These are phyloP conservation scores for Aureobasidium sp. DNA, from an alignment of 2,329 filamentous ascomycete genomes.

Conservation along the genomic window DNA sequence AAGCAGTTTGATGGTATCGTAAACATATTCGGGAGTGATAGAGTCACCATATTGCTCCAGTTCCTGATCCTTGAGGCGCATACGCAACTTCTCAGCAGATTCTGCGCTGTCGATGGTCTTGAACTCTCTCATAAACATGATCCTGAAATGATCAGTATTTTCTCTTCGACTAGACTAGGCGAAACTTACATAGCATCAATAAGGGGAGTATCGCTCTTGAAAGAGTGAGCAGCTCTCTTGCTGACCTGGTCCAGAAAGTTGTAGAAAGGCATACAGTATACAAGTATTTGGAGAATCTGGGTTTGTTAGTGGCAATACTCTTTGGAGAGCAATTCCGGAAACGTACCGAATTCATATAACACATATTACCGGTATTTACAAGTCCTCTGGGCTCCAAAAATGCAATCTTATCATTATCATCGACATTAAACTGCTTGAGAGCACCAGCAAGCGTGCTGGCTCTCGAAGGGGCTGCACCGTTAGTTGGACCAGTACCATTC, in stretches of 20 bases:
- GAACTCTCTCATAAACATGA: constrained; percentile 94
- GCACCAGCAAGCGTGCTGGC: constrained; percentile 66
- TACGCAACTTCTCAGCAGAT: constrained; percentile 64
- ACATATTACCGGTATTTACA: constrained; percentile 98
- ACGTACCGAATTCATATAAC: constrained; percentile 95
- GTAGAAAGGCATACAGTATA: constrained; percentile 92
- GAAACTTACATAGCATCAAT: constrained; percentile 79
- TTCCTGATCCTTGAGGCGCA: constrained; percentile 71
- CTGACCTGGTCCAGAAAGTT: constrained; percentile 83
- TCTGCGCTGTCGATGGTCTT: constrained; percentile 73
- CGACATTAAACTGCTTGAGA: constrained; percentile 64
- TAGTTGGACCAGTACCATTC: constrained; percentile 19
- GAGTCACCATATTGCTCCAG: constrained; percentile 85
- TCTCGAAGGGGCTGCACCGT: constrained; percentile 36
- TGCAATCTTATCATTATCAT: constrained; percentile 57
- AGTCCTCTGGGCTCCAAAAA: constrained; percentile 90
- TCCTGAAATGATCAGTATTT: constrained; percentile 46
- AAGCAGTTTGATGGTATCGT: constrained; percentile 80
- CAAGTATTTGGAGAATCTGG: constrained; percentile 87
- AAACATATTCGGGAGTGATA: constrained; percentile 90
- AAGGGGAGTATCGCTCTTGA: constrained; percentile 90
- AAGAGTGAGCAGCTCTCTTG: constrained; percentile 76
- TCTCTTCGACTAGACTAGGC: neutral
- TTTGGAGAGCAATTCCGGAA: neutral
- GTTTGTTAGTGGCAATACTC: constrained; percentile 28